These are phyloP conservation scores for Adansonia madagascariensis DNA, from an alignment of 441 rosid genomes.

Conservation along the genomic window DNA sequence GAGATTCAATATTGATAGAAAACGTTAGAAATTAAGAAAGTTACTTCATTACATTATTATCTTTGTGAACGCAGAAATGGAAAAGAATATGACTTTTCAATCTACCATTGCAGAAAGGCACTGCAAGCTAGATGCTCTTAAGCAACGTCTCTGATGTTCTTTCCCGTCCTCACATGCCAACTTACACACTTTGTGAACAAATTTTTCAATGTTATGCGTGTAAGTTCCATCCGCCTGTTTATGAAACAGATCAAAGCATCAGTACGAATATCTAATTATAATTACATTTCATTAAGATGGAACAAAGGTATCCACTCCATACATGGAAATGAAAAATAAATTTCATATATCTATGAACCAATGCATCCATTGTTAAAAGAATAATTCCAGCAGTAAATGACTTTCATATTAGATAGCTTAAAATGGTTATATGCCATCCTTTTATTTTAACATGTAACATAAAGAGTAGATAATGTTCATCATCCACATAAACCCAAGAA, in stretches of 20 bases:
- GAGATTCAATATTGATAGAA: not conserved
- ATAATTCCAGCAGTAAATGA: not conserved
- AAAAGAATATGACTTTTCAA: slow-evolving; percentile 1
- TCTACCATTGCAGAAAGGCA: slow-evolving; percentile 96
- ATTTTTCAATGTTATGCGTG: slow-evolving; percentile 73
- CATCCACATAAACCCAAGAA: not conserved
- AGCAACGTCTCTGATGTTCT: slow-evolving; percentile 45
- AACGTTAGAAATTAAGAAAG: not conserved
- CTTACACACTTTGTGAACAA: slow-evolving; percentile 60
- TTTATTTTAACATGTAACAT: not conserved
- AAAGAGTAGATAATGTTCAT: not conserved
- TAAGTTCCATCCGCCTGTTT: slow-evolving; percentile 83
- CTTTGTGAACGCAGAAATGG: not conserved
- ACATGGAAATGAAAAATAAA: slow-evolving; percentile 1
- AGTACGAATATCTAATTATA: not conserved
- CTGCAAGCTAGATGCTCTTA: slow-evolving; percentile 86
- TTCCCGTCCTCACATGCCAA: slow-evolving; percentile 66
- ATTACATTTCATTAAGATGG: not conserved
- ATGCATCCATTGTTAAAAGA: not conserved
- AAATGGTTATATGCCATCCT: not conserved
- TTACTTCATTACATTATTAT: not conserved
- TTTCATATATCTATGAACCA: not conserved
- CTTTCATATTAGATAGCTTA: not conserved
- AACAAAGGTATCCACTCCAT: slow-evolving; percentile 7
- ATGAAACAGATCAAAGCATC: slow-evolving; percentile 24